Evolutionary conservation across 208 protist genomes (phyloP).

Genomic region (Pavlovales sp.): DNA sequence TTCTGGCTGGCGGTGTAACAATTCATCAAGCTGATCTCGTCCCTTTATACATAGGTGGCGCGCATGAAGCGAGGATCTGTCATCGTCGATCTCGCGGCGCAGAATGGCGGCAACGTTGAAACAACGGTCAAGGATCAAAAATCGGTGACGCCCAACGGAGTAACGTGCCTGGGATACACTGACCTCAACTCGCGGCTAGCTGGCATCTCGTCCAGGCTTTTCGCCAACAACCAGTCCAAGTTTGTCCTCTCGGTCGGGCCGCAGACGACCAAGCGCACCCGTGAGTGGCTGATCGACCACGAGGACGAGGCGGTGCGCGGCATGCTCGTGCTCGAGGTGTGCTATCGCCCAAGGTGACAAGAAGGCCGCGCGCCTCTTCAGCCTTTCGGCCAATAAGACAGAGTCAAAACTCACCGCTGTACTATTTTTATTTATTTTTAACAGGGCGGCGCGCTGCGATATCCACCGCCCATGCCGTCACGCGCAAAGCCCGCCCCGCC

Average conservation of each 20-base stretch:
- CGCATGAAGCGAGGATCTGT: constrained; percentile 69
- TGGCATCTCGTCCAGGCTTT: constrained; percentile 70
- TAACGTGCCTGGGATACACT: constrained; percentile 75
- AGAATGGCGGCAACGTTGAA: constrained; percentile 75
- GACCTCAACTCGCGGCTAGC: constrained; percentile 74
- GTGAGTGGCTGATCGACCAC: constrained; percentile 61
- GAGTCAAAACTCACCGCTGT: no score
- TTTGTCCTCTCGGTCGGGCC: constrained; percentile 66
- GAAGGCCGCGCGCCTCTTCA: background rate
- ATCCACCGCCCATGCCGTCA: no score
- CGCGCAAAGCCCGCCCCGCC: no score
- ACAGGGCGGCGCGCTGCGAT: no score
- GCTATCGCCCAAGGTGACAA: no score
- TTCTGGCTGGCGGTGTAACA: no score
- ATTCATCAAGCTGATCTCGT: no score
- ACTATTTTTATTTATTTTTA: no score
- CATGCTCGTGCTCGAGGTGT: constrained; percentile 46
- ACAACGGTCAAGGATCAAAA: constrained; percentile 13
- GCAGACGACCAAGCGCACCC: background rate
- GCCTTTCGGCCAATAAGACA: no score
- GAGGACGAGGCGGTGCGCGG: constrained; percentile 58
- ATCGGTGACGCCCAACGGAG: constrained; percentile 57
- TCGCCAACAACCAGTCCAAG: constrained; percentile 74
- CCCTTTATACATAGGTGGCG: no score
- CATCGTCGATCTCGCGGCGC: constrained; percentile 80